Evolutionary conservation across 2,329 filamentous ascomycete species (phyloP), one percentile per base, ranked within the genome.

Genomic region (Lasiodiplodia sp.): DNA sequence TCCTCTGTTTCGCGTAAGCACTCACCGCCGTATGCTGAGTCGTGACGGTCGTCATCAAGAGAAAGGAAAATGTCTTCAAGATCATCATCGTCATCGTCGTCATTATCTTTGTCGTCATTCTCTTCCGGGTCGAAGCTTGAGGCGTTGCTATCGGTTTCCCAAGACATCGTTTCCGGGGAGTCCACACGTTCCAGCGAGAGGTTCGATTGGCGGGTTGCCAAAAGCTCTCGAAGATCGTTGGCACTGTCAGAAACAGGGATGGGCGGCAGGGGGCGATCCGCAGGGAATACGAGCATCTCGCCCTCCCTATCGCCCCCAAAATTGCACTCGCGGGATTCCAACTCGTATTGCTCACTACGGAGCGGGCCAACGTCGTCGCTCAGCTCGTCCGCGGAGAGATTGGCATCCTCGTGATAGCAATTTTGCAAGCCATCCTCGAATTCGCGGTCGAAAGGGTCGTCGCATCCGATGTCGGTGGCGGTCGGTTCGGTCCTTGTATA

Each of bases 1-100:
- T 99, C 96, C 88, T 99, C 96, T 98, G 85, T 81, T 81, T 91
- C 86, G 86, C 88, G 92, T 97, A 94, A 97, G 93, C 90, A 91
- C 84, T 92, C 88, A 82, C 87, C 87, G 80, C 86, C 89, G 90
- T 90, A 94, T 69, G 89, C 90, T 74, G 87, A 89, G 79, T 92
- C 89, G 85, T 91, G 80, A 80, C 88, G 91, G 81, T 85, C 85
- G 69, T 86, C 78, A 76, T 92, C 85, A 78, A 85, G 78, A 80
- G 82, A 81, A 79, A 85, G 81, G 77, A 80, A 84, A 85, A 85
- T 79, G 76, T 87, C 85, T 79, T 88, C 84, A 77, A 85, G 84
- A 83, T 90, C 89, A 88, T 91, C 89, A 77, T 81, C 76, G 71
- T 77, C 69, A 70, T 77, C 68, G 88, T 91, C 89, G 76, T 80